phyloP scores from a whole-genome alignment of 176 grass and related monocot species.

The Oryza australiensis region DNA sequence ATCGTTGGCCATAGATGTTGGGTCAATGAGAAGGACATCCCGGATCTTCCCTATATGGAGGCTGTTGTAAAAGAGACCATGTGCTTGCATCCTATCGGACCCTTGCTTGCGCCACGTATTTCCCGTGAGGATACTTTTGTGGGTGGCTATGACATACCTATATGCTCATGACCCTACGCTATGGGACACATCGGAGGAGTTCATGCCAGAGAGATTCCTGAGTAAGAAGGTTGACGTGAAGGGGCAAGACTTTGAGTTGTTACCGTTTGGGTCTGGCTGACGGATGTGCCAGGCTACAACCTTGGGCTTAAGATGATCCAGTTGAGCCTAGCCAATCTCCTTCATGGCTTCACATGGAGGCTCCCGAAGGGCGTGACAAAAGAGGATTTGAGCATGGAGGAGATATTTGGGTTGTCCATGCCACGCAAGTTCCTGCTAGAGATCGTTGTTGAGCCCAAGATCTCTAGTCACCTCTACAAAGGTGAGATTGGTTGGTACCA shows the following conservation, averaged over 20 bases:
- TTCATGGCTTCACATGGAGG: constrained; percentile 60
- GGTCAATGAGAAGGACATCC: constrained; percentile 52
- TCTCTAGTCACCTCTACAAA: constrained; percentile 37
- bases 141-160: constrained; percentile 47
- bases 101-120: constrained; percentile 44
- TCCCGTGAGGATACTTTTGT: constrained; percentile 38
- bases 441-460: constrained; percentile 30
- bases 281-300: constrained; percentile 61
- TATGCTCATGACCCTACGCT: constrained; percentile 41
- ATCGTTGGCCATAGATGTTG: constrained; percentile 40
- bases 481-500: not conserved
- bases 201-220: constrained; percentile 49
- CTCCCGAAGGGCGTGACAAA: constrained; percentile 36
- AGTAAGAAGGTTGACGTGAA: constrained; percentile 42
- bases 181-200: constrained; percentile 55
- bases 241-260: constrained; percentile 60
- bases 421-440: constrained; percentile 35
- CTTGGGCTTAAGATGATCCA: constrained; percentile 56
- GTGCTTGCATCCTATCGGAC: constrained; percentile 48
- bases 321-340: constrained; percentile 54
- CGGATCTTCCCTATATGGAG: constrained; percentile 44
- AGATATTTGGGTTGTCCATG: constrained; percentile 45
- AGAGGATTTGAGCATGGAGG: constrained; percentile 59
- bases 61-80: constrained; percentile 67
- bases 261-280: constrained; percentile 57